Percentiles rank a stretch among this genome's conserved stretches.
Conservation (phyloP, 176 grass and related monocot genomes). For the Alopecurus myosuroides region DNA sequence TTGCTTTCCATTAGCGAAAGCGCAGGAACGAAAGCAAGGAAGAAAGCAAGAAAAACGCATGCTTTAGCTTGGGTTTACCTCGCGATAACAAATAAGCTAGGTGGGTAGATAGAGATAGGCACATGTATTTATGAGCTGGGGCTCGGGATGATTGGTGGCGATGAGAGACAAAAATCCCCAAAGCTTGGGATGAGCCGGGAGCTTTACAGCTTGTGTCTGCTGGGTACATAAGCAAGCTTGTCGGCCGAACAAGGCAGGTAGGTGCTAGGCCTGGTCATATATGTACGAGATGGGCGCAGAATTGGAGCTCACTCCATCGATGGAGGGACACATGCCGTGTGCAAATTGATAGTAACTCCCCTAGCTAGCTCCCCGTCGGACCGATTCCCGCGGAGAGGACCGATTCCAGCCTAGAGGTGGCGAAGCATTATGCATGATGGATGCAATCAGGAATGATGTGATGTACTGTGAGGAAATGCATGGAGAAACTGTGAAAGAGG, state of each 20-base stretch:
- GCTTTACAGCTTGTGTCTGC: slow-evolving; percentile 32
- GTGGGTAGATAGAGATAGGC: slow-evolving; percentile 17
- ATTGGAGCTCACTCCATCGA: neutral
- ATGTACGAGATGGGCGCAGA: neutral
- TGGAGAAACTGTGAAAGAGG: neutral
- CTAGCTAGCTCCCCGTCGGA: neutral
- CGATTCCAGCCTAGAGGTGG: too few species aligned
- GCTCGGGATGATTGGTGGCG: neutral
- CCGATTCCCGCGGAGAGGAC: slow-evolving; percentile 13
- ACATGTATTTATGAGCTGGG: slow-evolving; percentile 5
- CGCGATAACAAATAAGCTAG: neutral
- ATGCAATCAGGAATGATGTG: neutral
- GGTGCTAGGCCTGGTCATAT: slow-evolving; percentile 10
- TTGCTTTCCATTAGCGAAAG: neutral
- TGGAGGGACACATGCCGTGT: too few species aligned
- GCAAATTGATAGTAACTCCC: too few species aligned
- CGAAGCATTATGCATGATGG: slow-evolving; percentile 4
- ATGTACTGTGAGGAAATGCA: slow-evolving; percentile 13
- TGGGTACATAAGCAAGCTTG: slow-evolving; percentile 27
- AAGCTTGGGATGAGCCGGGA: slow-evolving; percentile 13
- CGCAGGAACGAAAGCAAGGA: neutral
- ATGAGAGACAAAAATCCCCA: slow-evolving; percentile 24
- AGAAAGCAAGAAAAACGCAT: neutral
- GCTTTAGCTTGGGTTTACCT: neutral
- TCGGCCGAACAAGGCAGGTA: slow-evolving; percentile 16